These are phyloP conservation scores for Metarhizium humberi DNA, from an alignment of 2,329 filamentous ascomycete genomes.

Conservation along the genomic window DNA sequence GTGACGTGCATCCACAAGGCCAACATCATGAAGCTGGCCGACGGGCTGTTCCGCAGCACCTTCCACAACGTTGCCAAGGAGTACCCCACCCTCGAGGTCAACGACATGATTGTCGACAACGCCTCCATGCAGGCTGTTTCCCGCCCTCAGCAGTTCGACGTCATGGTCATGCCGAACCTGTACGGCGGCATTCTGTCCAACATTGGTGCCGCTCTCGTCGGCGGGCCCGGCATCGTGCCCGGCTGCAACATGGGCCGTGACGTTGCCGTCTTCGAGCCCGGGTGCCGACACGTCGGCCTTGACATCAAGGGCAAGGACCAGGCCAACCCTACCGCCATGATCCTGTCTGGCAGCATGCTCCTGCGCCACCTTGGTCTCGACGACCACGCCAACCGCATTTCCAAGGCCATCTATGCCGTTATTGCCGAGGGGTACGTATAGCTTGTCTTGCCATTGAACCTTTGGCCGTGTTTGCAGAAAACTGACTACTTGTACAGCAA, in stretches of 20 bases:
- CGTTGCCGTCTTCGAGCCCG: slow-evolving; percentile 96
- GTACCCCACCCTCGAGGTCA: slow-evolving; percentile 89
- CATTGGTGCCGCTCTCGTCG: slow-evolving; percentile 93
- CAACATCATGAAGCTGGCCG: slow-evolving; percentile 99
- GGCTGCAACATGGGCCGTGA: slow-evolving; percentile 99
- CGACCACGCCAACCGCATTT: slow-evolving; percentile 97
- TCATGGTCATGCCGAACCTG: slow-evolving; percentile 99
- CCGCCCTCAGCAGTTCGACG: slow-evolving; percentile 94
- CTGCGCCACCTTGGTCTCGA: slow-evolving; percentile 94
- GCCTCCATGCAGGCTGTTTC: slow-evolving; percentile 99
- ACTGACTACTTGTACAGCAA: slow-evolving; percentile 51
- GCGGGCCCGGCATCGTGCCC: slow-evolving; percentile 91
- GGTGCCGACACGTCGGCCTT: slow-evolving; percentile 97
- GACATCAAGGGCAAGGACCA: slow-evolving; percentile 99
- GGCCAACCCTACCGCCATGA: slow-evolving; percentile 93
- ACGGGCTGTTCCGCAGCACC: slow-evolving; percentile 96
- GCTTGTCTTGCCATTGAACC: not conserved
- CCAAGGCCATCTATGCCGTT: slow-evolving; percentile 66
- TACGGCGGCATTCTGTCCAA: slow-evolving; percentile 99
- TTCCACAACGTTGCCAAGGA: slow-evolving; percentile 90
- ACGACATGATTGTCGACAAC: slow-evolving; percentile 99
- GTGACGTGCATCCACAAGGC: slow-evolving; percentile 99
- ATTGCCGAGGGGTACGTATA: slow-evolving; percentile 79
- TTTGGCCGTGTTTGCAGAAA: not conserved
- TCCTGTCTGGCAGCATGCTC: slow-evolving; percentile 94